Base-by-base conservation (phyloP, 805 yeast genomes). In the Candida orba region DNA sequence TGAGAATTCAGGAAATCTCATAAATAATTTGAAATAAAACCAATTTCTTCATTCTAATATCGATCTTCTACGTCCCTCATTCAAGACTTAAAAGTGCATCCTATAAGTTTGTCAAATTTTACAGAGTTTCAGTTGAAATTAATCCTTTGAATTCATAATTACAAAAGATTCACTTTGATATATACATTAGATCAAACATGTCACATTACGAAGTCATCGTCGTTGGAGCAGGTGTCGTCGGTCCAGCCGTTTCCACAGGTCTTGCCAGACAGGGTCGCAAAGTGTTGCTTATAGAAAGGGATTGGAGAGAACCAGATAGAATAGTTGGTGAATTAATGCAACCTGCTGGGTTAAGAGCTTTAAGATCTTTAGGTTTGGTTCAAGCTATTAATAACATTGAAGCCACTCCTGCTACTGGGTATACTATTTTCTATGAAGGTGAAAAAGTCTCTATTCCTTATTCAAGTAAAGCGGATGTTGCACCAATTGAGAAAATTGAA, bases 171-270 rank as follows among this genome's bases (percentile, higher is more conserved):
- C 17, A 7, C 6, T 20, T 20, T 20, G 22, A 31, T 2, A 31
- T 6, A n/a, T 7, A 14, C 8, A 7, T 31, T 8, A 6, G 4
- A 37, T 22, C 20, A 17, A 34, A 15, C n/a, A 43, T 43, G 46
- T 20, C 43, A 15, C 40, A 46, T 25, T 88, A 78, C 64, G 99
- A 93, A 58, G 91, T 82, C 40, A 80, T 91, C 35, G 84, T 93
- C 23, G 79, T 93, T 34, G 99, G 99, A n/a, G 97, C 98, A n/a
- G 99, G 99, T 44, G 95, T 91, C 18, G 82, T 88, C 22, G 99
- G 99, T 1, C 96, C 99, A 2, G 81, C 91, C 44, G 72, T 91
- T 17, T 97, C 97, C 36, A 84, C 89, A 1, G 89, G 85, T 4
- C 67, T 93, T 43, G 98, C 96, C 1, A 75, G 91, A 54, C 95